Percentiles rank a stretch among this genome's conserved stretches.
Conservation (phyloP, 2,329 filamentous ascomycete genomes). For the Lachnellula suecica region DNA sequence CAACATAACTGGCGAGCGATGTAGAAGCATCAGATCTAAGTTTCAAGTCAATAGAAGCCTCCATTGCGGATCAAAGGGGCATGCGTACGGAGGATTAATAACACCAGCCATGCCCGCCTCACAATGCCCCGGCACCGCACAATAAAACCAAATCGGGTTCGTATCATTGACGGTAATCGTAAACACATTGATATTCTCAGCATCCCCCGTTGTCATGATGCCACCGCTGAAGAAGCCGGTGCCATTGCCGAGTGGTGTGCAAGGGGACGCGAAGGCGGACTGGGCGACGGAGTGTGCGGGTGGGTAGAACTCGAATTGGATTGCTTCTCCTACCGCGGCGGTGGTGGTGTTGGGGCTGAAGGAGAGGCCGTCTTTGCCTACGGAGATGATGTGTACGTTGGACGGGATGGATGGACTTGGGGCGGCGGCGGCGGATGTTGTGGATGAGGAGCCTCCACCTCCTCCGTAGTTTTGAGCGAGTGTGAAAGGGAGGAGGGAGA, state of each 20-base stretch:
- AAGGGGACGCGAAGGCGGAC: slow-evolving; percentile 34
- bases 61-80: neutral
- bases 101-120: slow-evolving; percentile 43
- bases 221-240: slow-evolving; percentile 27
- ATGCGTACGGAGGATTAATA: slow-evolving; percentile 39
- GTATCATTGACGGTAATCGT: slow-evolving; percentile 39
- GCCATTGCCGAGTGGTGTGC: slow-evolving; percentile 27
- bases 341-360: slow-evolving; percentile 52
- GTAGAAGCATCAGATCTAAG: slow-evolving; percentile 13
- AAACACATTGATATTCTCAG: slow-evolving; percentile 38
- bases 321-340: slow-evolving; percentile 47
- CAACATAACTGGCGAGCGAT: slow-evolving; percentile 16
- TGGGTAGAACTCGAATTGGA: slow-evolving; percentile 56
- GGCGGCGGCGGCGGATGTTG: slow-evolving; percentile 8
- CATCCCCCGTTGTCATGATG: slow-evolving; percentile 11
- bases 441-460: slow-evolving; percentile 9
- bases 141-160: slow-evolving; percentile 45
- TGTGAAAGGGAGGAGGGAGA: slow-evolving; percentile 21
- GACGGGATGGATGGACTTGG: slow-evolving; percentile 20
- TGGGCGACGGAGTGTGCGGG: slow-evolving; percentile 49
- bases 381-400: slow-evolving; percentile 32
- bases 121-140: slow-evolving; percentile 38
- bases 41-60: neutral
- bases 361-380: slow-evolving; percentile 35
- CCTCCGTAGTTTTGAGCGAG: slow-evolving; percentile 17